Evolutionary conservation across 2,329 filamentous ascomycete species (phyloP).

Genomic region (Calonectria honghensis): DNA sequence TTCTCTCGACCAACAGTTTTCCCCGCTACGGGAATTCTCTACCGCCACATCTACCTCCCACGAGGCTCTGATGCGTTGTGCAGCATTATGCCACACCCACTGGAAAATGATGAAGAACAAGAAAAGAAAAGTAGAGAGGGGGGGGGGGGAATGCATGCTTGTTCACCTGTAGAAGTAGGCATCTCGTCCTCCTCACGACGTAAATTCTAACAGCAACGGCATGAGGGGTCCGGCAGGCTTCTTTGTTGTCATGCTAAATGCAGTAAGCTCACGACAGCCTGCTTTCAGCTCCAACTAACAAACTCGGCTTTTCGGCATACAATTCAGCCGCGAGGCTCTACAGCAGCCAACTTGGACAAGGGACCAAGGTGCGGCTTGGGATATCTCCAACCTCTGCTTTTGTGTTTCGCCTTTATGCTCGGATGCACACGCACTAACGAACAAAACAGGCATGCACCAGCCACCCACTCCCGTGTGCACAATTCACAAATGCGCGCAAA

Average conservation of each 20-base stretch:
- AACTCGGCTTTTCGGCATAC: constrained; percentile 20
- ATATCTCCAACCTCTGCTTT: constrained; percentile 27
- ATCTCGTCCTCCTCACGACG: neutral
- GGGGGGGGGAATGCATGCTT: too few species aligned
- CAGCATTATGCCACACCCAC: neutral
- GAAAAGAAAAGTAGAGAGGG: too few species aligned
- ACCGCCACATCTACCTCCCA: neutral
- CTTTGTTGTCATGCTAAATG: constrained; percentile 14
- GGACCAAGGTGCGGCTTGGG: constrained; percentile 4
- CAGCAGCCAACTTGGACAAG: neutral
- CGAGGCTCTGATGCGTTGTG: neutral
- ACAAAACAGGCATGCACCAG: constrained; percentile 20
- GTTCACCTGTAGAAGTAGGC: neutral
- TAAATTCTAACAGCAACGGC: neutral
- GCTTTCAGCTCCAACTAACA: constrained; percentile 8
- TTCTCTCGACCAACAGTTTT: constrained; percentile 1
- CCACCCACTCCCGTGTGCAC: neutral
- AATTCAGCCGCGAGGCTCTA: constrained; percentile 19
- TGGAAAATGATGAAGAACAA: neutral
- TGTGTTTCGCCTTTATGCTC: constrained; percentile 5
- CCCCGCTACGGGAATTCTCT: neutral
- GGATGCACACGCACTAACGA: neutral
- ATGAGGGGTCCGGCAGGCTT: neutral
- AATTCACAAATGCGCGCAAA: constrained; percentile 21
- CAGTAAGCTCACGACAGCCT: constrained; percentile 23